Evolutionary conservation across 208 protist genomes (phyloP), one percentile per base, ranked within the genome.

Genomic region (Herpetomonas muscarum): DNA sequence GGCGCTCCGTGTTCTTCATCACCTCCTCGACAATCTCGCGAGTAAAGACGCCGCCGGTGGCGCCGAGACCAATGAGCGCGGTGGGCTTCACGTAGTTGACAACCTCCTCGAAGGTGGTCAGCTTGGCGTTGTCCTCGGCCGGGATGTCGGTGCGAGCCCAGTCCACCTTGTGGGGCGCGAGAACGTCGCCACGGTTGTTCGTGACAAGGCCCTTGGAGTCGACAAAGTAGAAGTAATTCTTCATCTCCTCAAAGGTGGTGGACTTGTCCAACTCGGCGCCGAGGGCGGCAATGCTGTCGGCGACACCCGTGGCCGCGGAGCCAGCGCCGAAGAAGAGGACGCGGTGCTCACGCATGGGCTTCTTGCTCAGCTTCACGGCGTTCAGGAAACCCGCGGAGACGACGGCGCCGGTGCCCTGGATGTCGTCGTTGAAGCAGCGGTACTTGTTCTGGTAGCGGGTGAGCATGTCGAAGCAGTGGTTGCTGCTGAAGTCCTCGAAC

Each of bases 401-500:
- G 42, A 99, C 96, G 26, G 96, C 85, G 15, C 94, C 95, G 29
- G 97, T 98, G 61, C 96, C 97, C 81, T 99, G 97, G 49, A 99
- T 98, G 80, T 99, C 97, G 61, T 99, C 97, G 72, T 99, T 99
- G 89, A 99, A 99, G 75, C 87, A 97, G 53, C 87, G 75, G 62
- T 88, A 81, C 67, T 86, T 80, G 58, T 96, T 76, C 49, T 92
- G 75, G 76, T 98, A 98, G 55, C 79, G 69, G 57, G 95, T 85
- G 3, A 99, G 81, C 39, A 99, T 79, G 30, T 86, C 74, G 66
- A 98, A 98, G 63, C 87, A 94, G 70, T 97, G 82, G 64, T 90
- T 85, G 70, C 92, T 98, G 54, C 74, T 81, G 68, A 99, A 98
- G 79, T 99, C 97, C 75, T 98, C 97, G 53, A 98, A 98, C 88